Conservation (phyloP, 441 rosid species). For the Gossypium davidsonii region DNA sequence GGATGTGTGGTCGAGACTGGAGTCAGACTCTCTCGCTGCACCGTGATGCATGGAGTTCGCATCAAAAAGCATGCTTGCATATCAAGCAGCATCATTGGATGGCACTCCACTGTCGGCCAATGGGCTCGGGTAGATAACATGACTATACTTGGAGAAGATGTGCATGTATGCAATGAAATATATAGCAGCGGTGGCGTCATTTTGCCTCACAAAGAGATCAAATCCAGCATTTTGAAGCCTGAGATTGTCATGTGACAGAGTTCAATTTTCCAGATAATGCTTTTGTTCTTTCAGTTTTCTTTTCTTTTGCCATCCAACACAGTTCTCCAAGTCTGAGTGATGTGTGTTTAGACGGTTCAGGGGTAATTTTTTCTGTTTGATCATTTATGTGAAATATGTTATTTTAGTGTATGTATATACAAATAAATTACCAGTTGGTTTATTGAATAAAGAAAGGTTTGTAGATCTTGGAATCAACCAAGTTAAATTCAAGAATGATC, state of each 20-base stretch:
- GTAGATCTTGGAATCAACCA: no score
- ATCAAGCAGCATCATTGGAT: constrained; percentile 84
- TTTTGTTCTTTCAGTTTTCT: constrained; percentile 13
- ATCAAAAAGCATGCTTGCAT: constrained; percentile 90
- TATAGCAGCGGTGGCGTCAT: constrained; percentile 94
- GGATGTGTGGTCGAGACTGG: constrained; percentile 87
- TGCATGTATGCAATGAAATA: constrained; percentile 80
- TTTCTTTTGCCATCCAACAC: not conserved
- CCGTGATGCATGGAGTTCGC: constrained; percentile 85
- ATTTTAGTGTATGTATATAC: constrained; percentile 19
- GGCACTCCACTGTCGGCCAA: constrained; percentile 92
- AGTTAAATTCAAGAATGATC: no score
- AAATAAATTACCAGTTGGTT: constrained; percentile 1
- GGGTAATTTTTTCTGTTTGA: not conserved
- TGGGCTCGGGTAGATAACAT: constrained; percentile 93
- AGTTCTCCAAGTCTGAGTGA: constrained; percentile 9
- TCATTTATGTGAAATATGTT: constrained; percentile 21
- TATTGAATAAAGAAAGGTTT: no score
- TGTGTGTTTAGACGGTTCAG: not conserved
- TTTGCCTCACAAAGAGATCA: constrained; percentile 91
- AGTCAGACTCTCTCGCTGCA: constrained; percentile 86
- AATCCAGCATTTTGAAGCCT: constrained; percentile 87
- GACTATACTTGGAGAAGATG: constrained; percentile 91
- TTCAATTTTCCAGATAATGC: not conserved
- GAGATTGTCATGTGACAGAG: constrained; percentile 80